A percentile compares a stretch with the other conserved stretches of the same genome.
Conservation (phyloP, 495 filamentous ascomycete species). For the Polyplosphaeria fusca region DNA sequence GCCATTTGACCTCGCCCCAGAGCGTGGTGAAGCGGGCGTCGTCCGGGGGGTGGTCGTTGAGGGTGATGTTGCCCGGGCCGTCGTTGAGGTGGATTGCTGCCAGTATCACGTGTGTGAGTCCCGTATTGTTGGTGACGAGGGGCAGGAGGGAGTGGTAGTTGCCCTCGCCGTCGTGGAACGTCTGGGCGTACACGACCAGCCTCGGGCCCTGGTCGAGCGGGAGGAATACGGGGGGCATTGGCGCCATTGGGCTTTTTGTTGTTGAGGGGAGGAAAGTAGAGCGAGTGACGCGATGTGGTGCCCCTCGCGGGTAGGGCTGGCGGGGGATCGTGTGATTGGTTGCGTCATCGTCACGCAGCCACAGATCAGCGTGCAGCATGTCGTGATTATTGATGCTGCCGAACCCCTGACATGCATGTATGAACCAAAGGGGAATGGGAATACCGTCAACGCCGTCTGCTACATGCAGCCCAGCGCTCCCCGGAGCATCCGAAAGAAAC, state of each 20-base stretch:
- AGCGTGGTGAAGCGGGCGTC: conserved; percentile 35
- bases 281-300: neutral
- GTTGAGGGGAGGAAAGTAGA: neutral
- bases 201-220: conserved; percentile 33
- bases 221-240: conserved; percentile 27
- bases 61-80: conserved; percentile 43
- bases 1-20: conserved; percentile 44
- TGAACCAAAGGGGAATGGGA: too few species aligned
- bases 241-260: conserved; percentile 21
- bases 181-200: conserved; percentile 47
- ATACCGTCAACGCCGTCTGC: too few species aligned
- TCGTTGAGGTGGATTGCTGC: conserved; percentile 49
- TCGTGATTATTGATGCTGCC: too few species aligned
- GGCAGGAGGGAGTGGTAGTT: conserved; percentile 45
- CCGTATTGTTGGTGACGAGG: conserved; percentile 44
- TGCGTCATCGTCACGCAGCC: neutral
- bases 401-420: too few species aligned
- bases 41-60: conserved; percentile 45
- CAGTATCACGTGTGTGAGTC: conserved; percentile 48
- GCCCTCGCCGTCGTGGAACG: conserved; percentile 39
- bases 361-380: too few species aligned
- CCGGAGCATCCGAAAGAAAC: neutral
- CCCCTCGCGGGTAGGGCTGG: conserved; percentile 15
- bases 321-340: conserved; percentile 9
- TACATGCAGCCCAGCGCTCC: too few species aligned